phyloP scores from a whole-genome alignment of 768 basidiomycete species.

The Tricholoma sp. region DNA sequence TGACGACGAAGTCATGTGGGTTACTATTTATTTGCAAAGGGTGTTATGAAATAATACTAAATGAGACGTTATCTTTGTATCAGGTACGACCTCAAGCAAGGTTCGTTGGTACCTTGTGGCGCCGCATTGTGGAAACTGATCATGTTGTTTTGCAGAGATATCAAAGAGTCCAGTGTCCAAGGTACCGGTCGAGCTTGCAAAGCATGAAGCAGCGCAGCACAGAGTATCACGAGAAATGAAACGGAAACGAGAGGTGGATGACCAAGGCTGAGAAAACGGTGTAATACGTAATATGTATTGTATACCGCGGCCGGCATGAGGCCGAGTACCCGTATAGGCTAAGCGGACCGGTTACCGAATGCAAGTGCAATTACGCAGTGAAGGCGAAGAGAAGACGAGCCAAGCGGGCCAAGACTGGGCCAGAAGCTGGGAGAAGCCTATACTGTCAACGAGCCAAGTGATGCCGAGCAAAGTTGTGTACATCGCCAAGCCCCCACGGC shows the following conservation, averaged over 20 bases:
- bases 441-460: too few relatives aligned
- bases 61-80: slow-evolving; percentile 8
- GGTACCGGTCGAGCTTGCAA: slow-evolving; percentile 81
- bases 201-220: slow-evolving; percentile 89
- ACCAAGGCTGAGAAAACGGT: slow-evolving; percentile 42
- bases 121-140: slow-evolving; percentile 6
- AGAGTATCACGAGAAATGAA: slow-evolving; percentile 94
- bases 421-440: too few relatives aligned
- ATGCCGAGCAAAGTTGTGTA: too few relatives aligned
- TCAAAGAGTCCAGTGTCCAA: slow-evolving; percentile 92
- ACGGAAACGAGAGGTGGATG: slow-evolving; percentile 83
- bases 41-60: slow-evolving; percentile 5
- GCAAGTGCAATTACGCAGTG: too few relatives aligned
- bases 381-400: too few relatives aligned
- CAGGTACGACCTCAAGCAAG: slow-evolving; percentile 95
- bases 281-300: background rate
- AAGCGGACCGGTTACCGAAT: too few relatives aligned
- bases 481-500: too few relatives aligned
- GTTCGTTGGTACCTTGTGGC: slow-evolving; percentile 38
- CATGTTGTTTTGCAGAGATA: slow-evolving; percentile 55
- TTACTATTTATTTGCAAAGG: slow-evolving; percentile 16
- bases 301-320: background rate
- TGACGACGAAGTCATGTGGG: slow-evolving; percentile 95
- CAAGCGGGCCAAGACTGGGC: too few relatives aligned
- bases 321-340: too few relatives aligned